Conservation (phyloP, 768 basidiomycete species). For the Lentinus brumalis region DNA sequence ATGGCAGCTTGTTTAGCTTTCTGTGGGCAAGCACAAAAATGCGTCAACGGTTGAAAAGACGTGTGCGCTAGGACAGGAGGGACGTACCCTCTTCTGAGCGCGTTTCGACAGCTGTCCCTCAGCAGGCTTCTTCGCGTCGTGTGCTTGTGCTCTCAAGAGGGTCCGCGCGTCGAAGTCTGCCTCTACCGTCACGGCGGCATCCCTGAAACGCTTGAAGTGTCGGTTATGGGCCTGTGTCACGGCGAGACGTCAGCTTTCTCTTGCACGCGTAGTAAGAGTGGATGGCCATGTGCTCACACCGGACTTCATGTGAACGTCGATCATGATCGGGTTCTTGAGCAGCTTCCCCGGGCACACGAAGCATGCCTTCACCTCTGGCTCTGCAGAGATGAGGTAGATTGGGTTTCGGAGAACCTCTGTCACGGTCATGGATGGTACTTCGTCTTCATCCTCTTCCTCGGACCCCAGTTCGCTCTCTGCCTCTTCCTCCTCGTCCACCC, state of each 20-base stretch:
- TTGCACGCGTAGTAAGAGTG: slow-evolving; percentile 11
- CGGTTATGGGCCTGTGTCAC: slow-evolving; percentile 61
- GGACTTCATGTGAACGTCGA: slow-evolving; percentile 58
- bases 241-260: background rate
- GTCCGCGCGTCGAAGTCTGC: slow-evolving; percentile 51
- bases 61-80: background rate
- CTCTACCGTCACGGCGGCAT: slow-evolving; percentile 41
- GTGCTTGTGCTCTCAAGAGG: slow-evolving; percentile 30
- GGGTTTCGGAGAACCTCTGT: slow-evolving; percentile 64
- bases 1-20: slow-evolving; percentile 47
- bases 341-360: slow-evolving; percentile 71
- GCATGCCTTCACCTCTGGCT: slow-evolving; percentile 60
- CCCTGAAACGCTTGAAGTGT: slow-evolving; percentile 53
- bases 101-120: slow-evolving; percentile 51
- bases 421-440: slow-evolving; percentile 50
- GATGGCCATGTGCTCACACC: slow-evolving; percentile 50
- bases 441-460: slow-evolving; percentile 24
- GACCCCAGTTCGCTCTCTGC: slow-evolving; percentile 24
- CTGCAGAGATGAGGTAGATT: slow-evolving; percentile 57
- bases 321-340: slow-evolving; percentile 62
- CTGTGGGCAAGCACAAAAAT: slow-evolving; percentile 30
- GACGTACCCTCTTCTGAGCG: slow-evolving; percentile 61
- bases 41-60: background rate
- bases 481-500: slow-evolving; percentile 25
- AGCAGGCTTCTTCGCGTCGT: slow-evolving; percentile 3